Base-by-base conservation (phyloP, 495 filamentous ascomycete species). In the Apiosordaria backusii region DNA sequence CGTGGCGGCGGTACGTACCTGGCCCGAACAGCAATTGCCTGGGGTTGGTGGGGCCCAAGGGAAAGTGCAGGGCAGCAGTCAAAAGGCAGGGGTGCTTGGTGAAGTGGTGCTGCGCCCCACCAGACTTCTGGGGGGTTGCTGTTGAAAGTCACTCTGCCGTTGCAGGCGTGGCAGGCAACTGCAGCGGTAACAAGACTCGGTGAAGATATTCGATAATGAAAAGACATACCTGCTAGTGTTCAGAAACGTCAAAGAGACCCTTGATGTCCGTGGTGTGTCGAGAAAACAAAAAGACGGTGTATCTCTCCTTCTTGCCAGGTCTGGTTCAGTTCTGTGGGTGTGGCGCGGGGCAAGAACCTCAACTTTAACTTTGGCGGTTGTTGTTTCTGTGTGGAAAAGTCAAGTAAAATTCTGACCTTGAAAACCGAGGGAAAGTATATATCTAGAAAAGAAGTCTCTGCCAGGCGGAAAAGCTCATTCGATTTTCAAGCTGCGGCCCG, bases 1-100 rank as follows among this genome's bases (percentile, higher is more conserved):
- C 70, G 71, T 73, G 70, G 73, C 70, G 68, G 63, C 64, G 72
- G 73, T 75, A 73, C 70, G 70, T 73, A 71, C 71, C 65, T 65
- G 22, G 64, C 9, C 61, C 69, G 52, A 22, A 55, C 52, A 55
- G n/a, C 66, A 45, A 45, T 65, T 23, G 65, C 53, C 62, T 64
- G 62, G 65, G 58, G 61, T 62, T 59, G 59, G 57, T 63, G 53
- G n/a, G 52, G 22, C 6, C 52, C 65, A 60, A 70, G 65, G 69
- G 68, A 68, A 66, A 62, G 61, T 65, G 67, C 67, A 67, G 55
- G 61, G 63, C 50, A 23, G 57, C 19, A 59, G 57, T 59, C 16
- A 25, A 24, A n/a, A 59, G 21, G 52, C 52, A 55, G 52, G 52
- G 52, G 52, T 21, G 22, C 52, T 7, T 55, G 52, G 52, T 55